These are phyloP conservation scores for Stagonosporopsis tanaceti DNA, from an alignment of 2,329 filamentous ascomycete genomes.

Conservation along the genomic window DNA sequence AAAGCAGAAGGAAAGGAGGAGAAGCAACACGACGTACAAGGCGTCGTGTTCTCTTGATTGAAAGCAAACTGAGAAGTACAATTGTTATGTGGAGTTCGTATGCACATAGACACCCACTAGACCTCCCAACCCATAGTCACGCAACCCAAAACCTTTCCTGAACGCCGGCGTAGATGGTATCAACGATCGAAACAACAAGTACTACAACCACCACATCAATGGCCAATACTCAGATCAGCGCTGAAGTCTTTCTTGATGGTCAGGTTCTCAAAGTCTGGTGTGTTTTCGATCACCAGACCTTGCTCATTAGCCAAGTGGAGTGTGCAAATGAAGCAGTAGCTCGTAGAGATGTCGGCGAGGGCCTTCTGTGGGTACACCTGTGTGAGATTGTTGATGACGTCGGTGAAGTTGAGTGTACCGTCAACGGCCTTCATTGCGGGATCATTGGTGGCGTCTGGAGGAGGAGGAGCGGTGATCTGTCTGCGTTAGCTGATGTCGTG, in stretches of 20 bases:
- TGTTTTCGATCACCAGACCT: constrained; percentile 77
- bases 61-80: background rate
- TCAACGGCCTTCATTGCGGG: constrained; percentile 55
- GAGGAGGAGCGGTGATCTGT: constrained; percentile 33
- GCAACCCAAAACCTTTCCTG: background rate
- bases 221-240: constrained; percentile 49
- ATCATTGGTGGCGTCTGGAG: constrained; percentile 30
- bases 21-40: background rate
- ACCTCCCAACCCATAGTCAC: background rate
- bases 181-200: constrained; percentile 5
- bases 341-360: constrained; percentile 95
- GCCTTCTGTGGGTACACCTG: constrained; percentile 83
- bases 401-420: constrained; percentile 79
- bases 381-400: constrained; percentile 89
- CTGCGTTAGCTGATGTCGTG: constrained; percentile 16
- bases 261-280: constrained; percentile 60
- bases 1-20: background rate
- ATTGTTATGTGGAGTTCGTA: constrained; percentile 5
- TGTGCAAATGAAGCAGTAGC: constrained; percentile 89
- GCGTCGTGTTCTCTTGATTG: background rate
- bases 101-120: constrained; percentile 2
- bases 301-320: constrained; percentile 93
- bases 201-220: background rate
- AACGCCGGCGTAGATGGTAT: constrained; percentile 14
- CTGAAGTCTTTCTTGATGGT: constrained; percentile 57